A percentile compares a stretch with the other conserved stretches of the same genome.
These are phyloP conservation scores for Cyclostephanos tholiformis DNA, from an alignment of 108 stramenopile species.

Conservation along the genomic window DNA sequence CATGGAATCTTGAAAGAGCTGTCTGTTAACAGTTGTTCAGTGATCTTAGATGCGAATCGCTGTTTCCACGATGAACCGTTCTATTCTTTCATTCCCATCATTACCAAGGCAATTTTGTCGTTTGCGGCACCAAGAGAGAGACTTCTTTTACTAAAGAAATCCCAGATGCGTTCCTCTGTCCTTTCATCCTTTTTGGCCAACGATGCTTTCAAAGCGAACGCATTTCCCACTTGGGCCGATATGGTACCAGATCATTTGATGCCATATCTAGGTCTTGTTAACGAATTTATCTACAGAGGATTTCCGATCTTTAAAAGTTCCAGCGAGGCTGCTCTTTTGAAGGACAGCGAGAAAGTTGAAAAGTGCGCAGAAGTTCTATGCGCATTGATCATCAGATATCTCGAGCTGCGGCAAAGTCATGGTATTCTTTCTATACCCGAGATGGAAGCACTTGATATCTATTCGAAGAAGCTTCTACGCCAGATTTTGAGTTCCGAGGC, in stretches of 20 bases:
- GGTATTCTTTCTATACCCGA: conserved; percentile 27
- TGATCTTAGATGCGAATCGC: conserved; percentile 22
- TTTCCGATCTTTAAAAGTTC: conserved; percentile 24
- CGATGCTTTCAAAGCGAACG: conserved; percentile 18
- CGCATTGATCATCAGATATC: conserved; percentile 19
- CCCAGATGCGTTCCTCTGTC: conserved; percentile 19
- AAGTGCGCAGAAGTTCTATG: conserved; percentile 27
- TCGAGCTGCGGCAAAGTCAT: conserved; percentile 14
- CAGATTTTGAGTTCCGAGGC: conserved; percentile 16
- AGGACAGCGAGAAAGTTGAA: conserved; percentile 32
- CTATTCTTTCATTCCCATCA: conserved; percentile 34
- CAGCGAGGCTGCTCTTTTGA: conserved; percentile 19
- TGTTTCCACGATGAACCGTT: conserved; percentile 37
- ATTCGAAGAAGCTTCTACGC: conserved; percentile 33
- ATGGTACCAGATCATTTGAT: conserved; percentile 11
- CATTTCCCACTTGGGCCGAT: conserved; percentile 2
- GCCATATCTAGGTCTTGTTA: conserved; percentile 29
- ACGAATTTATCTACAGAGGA: conserved; percentile 32
- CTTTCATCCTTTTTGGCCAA: conserved; percentile 24
- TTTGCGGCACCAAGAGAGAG: conserved; percentile 15
- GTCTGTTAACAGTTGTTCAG: conserved; percentile 5
- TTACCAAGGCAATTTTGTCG: conserved; percentile 28
- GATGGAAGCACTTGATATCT: conserved; percentile 24
- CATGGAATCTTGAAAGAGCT: conserved; percentile 16
- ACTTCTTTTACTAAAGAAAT: conserved; percentile 13